phyloP scores from a whole-genome alignment of 768 basidiomycete species.

The Naganishia antarctica region DNA sequence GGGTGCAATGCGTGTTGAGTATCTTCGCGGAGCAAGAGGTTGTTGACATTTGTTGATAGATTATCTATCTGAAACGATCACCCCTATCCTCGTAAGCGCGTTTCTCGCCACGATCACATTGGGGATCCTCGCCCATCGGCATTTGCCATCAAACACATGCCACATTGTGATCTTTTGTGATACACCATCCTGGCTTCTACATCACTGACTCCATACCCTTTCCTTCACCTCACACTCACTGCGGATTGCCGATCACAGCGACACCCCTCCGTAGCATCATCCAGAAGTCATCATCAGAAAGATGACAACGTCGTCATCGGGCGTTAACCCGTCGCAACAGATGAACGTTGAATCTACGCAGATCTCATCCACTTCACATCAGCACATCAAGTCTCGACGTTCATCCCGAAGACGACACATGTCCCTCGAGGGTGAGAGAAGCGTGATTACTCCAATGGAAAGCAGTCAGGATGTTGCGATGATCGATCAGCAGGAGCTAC shows the following conservation, averaged over 20 bases:
- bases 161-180: neutral
- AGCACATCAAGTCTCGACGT: neutral
- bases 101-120: too few species aligned
- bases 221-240: neutral
- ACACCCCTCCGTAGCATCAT: neutral
- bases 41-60: neutral
- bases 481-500: neutral
- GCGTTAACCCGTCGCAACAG: neutral
- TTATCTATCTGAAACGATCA: neutral
- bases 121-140: too few species aligned
- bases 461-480: neutral
- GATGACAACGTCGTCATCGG: neutral
- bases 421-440: neutral
- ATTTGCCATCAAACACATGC: too few species aligned
- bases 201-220: neutral
- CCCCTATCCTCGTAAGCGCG: neutral
- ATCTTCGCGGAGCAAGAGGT: too few species aligned
- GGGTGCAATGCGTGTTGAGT: too few species aligned
- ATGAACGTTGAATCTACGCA: neutral
- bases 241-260: neutral
- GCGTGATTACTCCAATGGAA: neutral
- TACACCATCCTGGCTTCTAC: too few species aligned
- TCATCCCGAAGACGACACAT: neutral
- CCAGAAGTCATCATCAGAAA: neutral
- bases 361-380: neutral